These are phyloP conservation scores for Tetrapisispora arboricola DNA, from an alignment of 805 yeast genomes.

Conservation along the genomic window DNA sequence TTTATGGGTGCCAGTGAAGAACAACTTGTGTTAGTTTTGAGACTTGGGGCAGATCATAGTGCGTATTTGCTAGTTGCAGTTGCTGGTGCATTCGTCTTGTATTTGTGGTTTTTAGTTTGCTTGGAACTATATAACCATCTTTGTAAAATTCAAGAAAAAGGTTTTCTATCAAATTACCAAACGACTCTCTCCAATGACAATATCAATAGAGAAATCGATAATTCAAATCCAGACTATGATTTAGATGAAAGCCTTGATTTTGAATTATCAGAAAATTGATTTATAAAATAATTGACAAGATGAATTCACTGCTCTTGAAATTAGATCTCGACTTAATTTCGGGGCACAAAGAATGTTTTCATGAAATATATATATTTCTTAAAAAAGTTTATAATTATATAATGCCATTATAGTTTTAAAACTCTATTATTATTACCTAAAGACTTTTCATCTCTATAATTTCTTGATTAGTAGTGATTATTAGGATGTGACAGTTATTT, in stretches of 20 bases:
- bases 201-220: neutral
- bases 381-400: too few species aligned
- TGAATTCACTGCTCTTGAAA: too few species aligned
- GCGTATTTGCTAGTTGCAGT: conserved; percentile 65
- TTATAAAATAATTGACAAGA: too few species aligned
- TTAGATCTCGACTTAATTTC: too few species aligned
- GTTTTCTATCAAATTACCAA: conserved; percentile 9
- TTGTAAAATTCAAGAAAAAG: conserved; percentile 7
- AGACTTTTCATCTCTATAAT: too few species aligned
- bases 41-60: conserved; percentile 74
- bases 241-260: conserved; percentile 3
- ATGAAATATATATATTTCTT: too few species aligned
- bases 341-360: too few species aligned
- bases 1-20: conserved; percentile 94
- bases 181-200: neutral
- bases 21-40: conserved; percentile 59
- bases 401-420: too few species aligned
- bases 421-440: too few species aligned
- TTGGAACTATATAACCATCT: conserved; percentile 47
- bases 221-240: neutral
- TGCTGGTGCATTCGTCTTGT: conserved; percentile 64
- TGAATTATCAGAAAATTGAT: conserved; percentile 1
- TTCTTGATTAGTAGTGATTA: too few species aligned
- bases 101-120: conserved; percentile 53
- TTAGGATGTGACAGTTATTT: too few species aligned